These are phyloP conservation scores for Fennellomyces sp. DNA, from an alignment of 371 early-diverging fungal species.

Conservation along the genomic window DNA sequence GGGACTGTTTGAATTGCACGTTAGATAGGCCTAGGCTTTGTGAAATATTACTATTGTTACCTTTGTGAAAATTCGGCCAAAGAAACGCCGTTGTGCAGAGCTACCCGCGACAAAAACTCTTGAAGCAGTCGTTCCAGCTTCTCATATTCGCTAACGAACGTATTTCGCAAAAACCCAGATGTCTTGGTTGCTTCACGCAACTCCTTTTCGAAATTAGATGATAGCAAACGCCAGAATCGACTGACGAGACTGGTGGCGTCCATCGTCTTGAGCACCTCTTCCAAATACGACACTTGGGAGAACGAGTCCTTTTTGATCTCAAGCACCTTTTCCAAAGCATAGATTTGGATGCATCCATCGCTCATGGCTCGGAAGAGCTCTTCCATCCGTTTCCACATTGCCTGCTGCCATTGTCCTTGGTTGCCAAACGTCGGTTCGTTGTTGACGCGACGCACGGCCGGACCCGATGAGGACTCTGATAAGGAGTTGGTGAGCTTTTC, in stretches of 20 bases:
- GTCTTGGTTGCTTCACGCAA: conserved; percentile 52
- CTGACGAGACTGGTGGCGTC: conserved; percentile 47
- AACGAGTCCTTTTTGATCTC: conserved; percentile 70
- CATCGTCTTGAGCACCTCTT: conserved; percentile 50
- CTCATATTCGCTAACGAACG: conserved; percentile 78
- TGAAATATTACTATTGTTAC: conserved; percentile 18
- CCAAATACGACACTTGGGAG: conserved; percentile 68
- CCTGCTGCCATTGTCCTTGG: conserved; percentile 48
- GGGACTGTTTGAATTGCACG: conserved; percentile 38
- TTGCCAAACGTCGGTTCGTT: conserved; percentile 57
- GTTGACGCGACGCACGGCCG: conserved; percentile 54
- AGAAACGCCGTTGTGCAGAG: conserved; percentile 56
- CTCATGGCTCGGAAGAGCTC: conserved; percentile 73
- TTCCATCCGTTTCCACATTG: conserved; percentile 76
- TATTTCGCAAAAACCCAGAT: conserved; percentile 69
- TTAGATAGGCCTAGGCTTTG: background rate
- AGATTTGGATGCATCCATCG: conserved; percentile 71
- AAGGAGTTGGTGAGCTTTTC: too few relatives aligned
- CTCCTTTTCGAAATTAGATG: conserved; percentile 50
- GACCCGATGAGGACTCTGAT: conserved; percentile 12
- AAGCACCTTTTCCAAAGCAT: conserved; percentile 72
- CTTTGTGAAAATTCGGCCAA: conserved; percentile 61
- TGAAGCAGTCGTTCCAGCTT: conserved; percentile 72
- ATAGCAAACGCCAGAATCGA: conserved; percentile 51
- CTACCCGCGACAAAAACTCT: conserved; percentile 76